These are phyloP conservation scores for Leccinum fibrillosum DNA, from an alignment of 768 basidiomycete species.

Conservation along the genomic window DNA sequence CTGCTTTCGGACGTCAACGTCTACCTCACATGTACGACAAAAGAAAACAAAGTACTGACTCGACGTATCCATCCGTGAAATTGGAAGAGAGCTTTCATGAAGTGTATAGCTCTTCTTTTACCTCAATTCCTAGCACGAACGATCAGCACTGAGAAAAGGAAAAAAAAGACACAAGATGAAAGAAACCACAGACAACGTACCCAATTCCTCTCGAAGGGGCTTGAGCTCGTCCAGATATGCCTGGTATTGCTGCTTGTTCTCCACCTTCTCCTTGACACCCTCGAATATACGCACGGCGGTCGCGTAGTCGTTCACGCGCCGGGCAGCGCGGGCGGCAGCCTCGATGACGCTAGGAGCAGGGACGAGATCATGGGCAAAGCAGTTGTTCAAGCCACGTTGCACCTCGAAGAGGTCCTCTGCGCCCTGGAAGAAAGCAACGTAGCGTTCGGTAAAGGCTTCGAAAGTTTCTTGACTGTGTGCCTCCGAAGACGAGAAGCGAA, in stretches of 20 bases:
- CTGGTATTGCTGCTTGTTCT: slow-evolving; percentile 94
- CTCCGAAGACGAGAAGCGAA: slow-evolving; percentile 41
- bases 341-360: slow-evolving; percentile 81
- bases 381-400: slow-evolving; percentile 98
- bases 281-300: slow-evolving; percentile 96
- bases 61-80: slow-evolving; percentile 12
- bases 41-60: slow-evolving; percentile 10
- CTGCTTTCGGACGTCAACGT: slow-evolving; percentile 10
- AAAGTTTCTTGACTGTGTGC: slow-evolving; percentile 87
- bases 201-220: slow-evolving; percentile 85
- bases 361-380: slow-evolving; percentile 97
- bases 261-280: slow-evolving; percentile 95
- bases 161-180: not conserved
- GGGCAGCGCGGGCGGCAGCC: slow-evolving; percentile 81
- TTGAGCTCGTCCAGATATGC: slow-evolving; percentile 91
- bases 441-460: slow-evolving; percentile 91
- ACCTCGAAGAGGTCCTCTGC: slow-evolving; percentile 98
- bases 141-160: not conserved
- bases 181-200: slow-evolving; percentile 40
- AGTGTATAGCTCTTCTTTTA: slow-evolving; percentile 63
- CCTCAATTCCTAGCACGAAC: slow-evolving; percentile 45
- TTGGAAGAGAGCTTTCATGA: slow-evolving; percentile 29
- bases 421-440: slow-evolving; percentile 88
- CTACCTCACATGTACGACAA: not conserved
- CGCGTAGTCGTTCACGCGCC: slow-evolving; percentile 94